Percentiles rank a stretch among this genome's conserved stretches.
These are phyloP conservation scores for Gaertneriomyces sp. DNA, from an alignment of 192 early-diverging fungal genomes.

Conservation along the genomic window DNA sequence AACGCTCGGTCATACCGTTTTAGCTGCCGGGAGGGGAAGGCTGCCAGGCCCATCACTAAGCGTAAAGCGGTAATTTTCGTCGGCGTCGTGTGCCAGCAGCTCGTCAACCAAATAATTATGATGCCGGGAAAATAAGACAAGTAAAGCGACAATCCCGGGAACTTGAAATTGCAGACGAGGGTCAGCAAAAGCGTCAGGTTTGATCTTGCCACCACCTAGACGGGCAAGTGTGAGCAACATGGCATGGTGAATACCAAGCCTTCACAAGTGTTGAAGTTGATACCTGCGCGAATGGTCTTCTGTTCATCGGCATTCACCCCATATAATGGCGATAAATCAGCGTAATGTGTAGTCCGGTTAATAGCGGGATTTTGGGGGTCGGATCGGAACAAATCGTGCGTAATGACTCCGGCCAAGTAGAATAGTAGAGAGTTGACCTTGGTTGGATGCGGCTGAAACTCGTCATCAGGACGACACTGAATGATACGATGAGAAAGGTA, in stretches of 20 bases:
- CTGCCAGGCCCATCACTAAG: conserved; percentile 5
- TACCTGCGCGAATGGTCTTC: conserved; percentile 4
- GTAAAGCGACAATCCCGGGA: conserved; percentile 31
- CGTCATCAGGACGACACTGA: conserved; percentile 24
- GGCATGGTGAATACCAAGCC: not conserved
- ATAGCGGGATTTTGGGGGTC: conserved; percentile 35
- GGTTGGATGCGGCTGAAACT: conserved; percentile 24
- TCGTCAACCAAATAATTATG: conserved; percentile 50
- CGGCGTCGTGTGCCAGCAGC: conserved; percentile 32
- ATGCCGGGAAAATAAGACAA: conserved; percentile 49
- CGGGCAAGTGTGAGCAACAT: not conserved
- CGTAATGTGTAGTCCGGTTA: conserved; percentile 40
- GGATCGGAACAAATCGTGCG: conserved; percentile 44
- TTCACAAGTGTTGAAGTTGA: not conserved
- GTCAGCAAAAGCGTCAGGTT: conserved; percentile 20
- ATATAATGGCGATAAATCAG: conserved; percentile 39
- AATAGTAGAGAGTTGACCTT: conserved; percentile 42
- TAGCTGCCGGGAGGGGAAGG: conserved; percentile 4
- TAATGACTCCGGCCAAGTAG: conserved; percentile 38
- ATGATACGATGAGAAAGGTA: not conserved
- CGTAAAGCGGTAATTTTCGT: conserved; percentile 45
- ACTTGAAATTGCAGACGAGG: conserved; percentile 31
- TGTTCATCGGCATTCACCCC: conserved; percentile 33
- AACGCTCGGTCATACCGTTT: no score
- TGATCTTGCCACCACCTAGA: not conserved